Evolutionary conservation across 1,139 yeast species (phyloP).

Genomic region (Debaryomyces fabryi): DNA sequence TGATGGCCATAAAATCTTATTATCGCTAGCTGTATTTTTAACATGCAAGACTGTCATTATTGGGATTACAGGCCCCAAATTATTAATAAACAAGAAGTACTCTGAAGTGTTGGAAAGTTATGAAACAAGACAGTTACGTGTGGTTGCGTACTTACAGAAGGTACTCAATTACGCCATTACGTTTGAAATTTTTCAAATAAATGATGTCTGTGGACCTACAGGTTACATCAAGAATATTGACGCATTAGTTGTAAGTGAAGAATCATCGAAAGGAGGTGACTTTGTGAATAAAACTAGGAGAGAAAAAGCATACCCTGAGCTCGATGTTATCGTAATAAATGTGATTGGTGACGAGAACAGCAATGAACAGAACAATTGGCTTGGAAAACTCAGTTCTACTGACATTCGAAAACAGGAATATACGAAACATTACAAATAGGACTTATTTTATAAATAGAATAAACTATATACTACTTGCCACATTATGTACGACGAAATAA

Average conservation of each 20-base stretch:
- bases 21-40: constrained; percentile 72
- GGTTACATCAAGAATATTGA: constrained; percentile 76
- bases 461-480: not conserved
- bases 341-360: constrained; percentile 66
- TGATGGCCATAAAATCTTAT: constrained; percentile 88
- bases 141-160: constrained; percentile 48
- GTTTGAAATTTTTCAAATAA: constrained; percentile 56
- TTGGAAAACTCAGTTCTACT: constrained; percentile 85
- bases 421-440: constrained; percentile 2
- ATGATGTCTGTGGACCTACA: constrained; percentile 94
- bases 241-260: constrained; percentile 78
- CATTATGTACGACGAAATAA: not conserved
- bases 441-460: not conserved
- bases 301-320: constrained; percentile 54
- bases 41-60: constrained; percentile 60
- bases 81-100: constrained; percentile 75
- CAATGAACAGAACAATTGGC: constrained; percentile 50
- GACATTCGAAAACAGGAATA: constrained; percentile 36
- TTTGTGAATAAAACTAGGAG: constrained; percentile 66
- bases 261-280: constrained; percentile 75
- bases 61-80: constrained; percentile 82
- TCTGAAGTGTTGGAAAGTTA: constrained; percentile 66
- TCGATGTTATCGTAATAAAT: constrained; percentile 63
- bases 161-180: constrained; percentile 42
- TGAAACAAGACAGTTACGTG: constrained; percentile 49